Evolutionary conservation across 1,284 basidiomycete genomes (phyloP), one percentile per base, ranked within the genome.

Genomic region (Boletellus sp.): DNA sequence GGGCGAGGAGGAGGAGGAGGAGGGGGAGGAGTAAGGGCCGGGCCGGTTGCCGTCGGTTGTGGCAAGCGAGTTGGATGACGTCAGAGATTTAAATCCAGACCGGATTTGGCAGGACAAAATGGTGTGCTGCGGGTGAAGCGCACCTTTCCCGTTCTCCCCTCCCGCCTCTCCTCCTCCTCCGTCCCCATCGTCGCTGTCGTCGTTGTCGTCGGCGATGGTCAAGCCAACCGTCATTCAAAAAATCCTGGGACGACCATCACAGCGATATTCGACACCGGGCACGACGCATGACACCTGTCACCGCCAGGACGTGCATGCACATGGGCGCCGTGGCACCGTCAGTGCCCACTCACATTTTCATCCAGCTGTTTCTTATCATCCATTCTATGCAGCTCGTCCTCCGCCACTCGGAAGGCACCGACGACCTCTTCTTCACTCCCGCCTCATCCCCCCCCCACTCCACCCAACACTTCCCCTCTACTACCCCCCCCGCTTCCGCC

Each of bases 371-470:
- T 27, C 47, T 52, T 19, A 64, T 43, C 47, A 36, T 38, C 34
- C 14, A 35, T 5, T 41, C 9, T 13, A 19, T 29, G 5, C 39
- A 57, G 60, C 60, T 56, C 41, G 41, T 50, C 48, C 19, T 53
- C 53, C 58, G 43, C 34, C 49, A 11, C 35, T n/a, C 44, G n/a
- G 49, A 54, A 41, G 53, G 55, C 37, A 20, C 45, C 13, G 55
- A 53, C 49, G 68, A 68, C 20, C 57, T 45, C 29, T 68, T 67
- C 41, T 70, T 63, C 51, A 68, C 67, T 5, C 68, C 68, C 11
- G 35, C 47, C n/a, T 53, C 59, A 8, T 42, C 50, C 14, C 50
- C 60, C 32, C 44, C 51, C 35, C 43, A 35, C 32, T 50, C 63
- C 14, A 40, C 47, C 38, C 35, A 34, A 8, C 48, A 50, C 30